phyloP scores from a whole-genome alignment of 2,329 filamentous ascomycete genomes.

The Cladophialophora immunda region DNA sequence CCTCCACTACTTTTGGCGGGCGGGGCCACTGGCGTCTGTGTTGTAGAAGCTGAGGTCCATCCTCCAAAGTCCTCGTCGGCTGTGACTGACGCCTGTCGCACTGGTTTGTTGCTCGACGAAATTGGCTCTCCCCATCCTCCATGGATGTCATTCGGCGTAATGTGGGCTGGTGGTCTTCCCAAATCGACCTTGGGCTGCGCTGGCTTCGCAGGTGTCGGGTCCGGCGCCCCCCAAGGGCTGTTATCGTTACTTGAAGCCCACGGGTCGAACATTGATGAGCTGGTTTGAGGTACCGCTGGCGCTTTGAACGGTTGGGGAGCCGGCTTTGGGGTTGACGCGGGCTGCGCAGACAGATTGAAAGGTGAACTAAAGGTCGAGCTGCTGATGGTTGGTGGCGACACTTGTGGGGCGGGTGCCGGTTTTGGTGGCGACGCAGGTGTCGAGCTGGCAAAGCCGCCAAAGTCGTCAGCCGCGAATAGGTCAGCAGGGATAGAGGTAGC shows the following conservation, averaged over 20 bases:
- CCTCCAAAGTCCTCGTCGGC: conserved; percentile 96
- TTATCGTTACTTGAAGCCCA: conserved; percentile 69
- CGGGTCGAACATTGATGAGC: conserved; percentile 68
- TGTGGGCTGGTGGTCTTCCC: conserved; percentile 53
- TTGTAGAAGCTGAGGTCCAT: conserved; percentile 80
- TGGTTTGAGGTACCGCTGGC: conserved; percentile 43
- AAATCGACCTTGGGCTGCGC: conserved; percentile 38
- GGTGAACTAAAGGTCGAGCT: conserved; percentile 66
- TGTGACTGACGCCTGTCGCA: conserved; percentile 70
- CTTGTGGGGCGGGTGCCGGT: conserved; percentile 39
- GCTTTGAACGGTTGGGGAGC: conserved; percentile 47
- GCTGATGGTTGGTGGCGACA: conserved; percentile 41
- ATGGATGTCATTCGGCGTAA: conserved; percentile 68
- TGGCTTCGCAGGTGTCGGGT: conserved; percentile 56
- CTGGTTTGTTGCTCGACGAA: conserved; percentile 48
- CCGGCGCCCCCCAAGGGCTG: conserved; percentile 80
- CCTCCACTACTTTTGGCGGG: conserved; percentile 33
- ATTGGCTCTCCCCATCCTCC: conserved; percentile 68
- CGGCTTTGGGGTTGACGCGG: conserved; percentile 49
- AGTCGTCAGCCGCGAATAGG: conserved; percentile 42
- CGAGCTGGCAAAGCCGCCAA: conserved; percentile 41
- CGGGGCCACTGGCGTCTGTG: conserved; percentile 38
- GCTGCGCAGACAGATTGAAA: conserved; percentile 78
- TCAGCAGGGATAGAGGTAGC: conserved; percentile 52
- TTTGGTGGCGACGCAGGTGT: conserved; percentile 47